These are phyloP conservation scores for Hanseniaspora nectarophila DNA, from an alignment of 805 yeast species.

Conservation along the genomic window DNA sequence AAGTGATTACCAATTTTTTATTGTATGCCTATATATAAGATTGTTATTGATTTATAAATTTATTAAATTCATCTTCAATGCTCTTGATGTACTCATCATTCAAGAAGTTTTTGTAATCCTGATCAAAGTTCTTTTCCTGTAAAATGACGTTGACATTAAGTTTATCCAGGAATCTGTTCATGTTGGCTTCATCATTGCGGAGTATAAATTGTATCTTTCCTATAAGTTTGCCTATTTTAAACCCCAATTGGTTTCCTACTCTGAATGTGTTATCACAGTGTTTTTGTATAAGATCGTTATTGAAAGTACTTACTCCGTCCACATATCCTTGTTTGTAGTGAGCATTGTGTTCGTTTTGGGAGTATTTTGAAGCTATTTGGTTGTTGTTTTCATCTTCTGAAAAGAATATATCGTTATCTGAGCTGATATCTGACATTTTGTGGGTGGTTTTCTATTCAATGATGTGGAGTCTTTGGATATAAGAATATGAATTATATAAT, in stretches of 20 bases:
- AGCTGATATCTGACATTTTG: not conserved
- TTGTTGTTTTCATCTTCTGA: conserved; percentile 18
- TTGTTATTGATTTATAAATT: conserved; percentile 15
- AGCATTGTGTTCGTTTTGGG: conserved; percentile 38
- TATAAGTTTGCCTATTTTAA: conserved; percentile 50
- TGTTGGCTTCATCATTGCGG: conserved; percentile 18
- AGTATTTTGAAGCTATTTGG: conserved; percentile 12
- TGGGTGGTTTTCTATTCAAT: no score
- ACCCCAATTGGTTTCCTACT: conserved; percentile 59
- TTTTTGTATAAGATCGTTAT: conserved; percentile 56
- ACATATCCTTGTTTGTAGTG: conserved; percentile 74
- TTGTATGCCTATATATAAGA: not conserved
- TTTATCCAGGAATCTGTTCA: conserved; percentile 33
- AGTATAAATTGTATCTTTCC: conserved; percentile 36
- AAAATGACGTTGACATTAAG: conserved; percentile 49
- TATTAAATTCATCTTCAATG: conserved; percentile 33
- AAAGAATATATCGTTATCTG: conserved; percentile 22
- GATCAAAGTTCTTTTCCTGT: conserved; percentile 42
- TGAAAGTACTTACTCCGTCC: conserved; percentile 61
- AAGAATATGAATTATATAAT: no score
- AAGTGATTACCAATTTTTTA: conserved; percentile 16
- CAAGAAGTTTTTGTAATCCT: conserved; percentile 31
- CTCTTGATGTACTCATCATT: conserved; percentile 28
- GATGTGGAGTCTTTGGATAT: no score
- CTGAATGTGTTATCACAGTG: conserved; percentile 80